Evolutionary conservation across 352 stramenopile species (phyloP).

Genomic region (Phytophthora sp.): DNA sequence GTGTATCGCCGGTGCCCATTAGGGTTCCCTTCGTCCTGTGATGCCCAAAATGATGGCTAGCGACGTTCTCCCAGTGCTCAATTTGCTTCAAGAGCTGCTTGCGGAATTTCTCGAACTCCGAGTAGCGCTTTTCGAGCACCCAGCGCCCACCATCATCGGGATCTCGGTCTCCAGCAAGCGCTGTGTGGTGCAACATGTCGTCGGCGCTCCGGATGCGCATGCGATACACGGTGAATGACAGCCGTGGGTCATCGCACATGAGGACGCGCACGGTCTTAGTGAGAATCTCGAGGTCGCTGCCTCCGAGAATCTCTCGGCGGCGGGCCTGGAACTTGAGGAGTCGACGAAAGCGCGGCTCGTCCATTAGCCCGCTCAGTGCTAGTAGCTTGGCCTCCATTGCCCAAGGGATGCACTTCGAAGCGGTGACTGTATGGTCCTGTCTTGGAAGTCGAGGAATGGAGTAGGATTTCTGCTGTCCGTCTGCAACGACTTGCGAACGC

Average conservation of each 20-base stretch:
- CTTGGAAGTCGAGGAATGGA: constrained; percentile 15
- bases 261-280: constrained; percentile 32
- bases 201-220: constrained; percentile 53
- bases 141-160: constrained; percentile 36
- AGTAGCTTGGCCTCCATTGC: constrained; percentile 36
- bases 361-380: constrained; percentile 38
- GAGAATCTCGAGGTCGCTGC: constrained; percentile 56
- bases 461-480: background rate
- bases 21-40: constrained; percentile 3
- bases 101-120: constrained; percentile 60
- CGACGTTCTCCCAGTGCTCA: constrained; percentile 42
- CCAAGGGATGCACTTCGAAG: background rate
- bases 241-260: constrained; percentile 30
- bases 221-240: constrained; percentile 61
- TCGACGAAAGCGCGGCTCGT: constrained; percentile 45
- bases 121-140: constrained; percentile 66
- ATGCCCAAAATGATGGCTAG: constrained; percentile 28
- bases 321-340: constrained; percentile 67
- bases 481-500: constrained; percentile 2
- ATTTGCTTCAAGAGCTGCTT: constrained; percentile 44
- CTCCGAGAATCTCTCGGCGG: constrained; percentile 42
- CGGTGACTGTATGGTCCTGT: background rate
- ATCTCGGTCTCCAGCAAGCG: constrained; percentile 21
- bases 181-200: constrained; percentile 32
- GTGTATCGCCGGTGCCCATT: constrained; percentile 21